Evolutionary conservation across 1,284 basidiomycete genomes (phyloP), one percentile per base, ranked within the genome.

Genomic region (Stygiomarasmius scandens): DNA sequence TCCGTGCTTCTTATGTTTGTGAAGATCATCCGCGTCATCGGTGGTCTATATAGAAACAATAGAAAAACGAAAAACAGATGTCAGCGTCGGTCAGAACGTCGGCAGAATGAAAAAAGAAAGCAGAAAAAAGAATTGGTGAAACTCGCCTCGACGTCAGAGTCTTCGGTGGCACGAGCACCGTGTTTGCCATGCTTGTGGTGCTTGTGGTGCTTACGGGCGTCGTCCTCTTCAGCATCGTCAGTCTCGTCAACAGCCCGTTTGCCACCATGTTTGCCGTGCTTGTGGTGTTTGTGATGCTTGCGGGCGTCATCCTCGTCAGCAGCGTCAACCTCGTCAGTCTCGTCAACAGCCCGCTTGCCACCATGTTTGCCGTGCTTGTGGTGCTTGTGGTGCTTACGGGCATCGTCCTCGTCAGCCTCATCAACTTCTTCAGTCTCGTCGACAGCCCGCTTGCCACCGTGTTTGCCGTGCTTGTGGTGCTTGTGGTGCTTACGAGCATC

Each of bases 141-240:
- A 41, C 38, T 9, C 5, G 5, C 38, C 6, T 12, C 11, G 8
- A 16, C 14, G n/a, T n/a, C n/a, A n/a, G n/a, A n/a, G n/a, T 19
- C n/a, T 12, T 41, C 38, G 38, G 5, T 5, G 38, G 4, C 38
- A n/a, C n/a, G 38, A 8, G 6, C 16, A n/a, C n/a, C n/a, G 38
- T 41, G 14, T 8, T 41, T 29, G 32, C 32, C 24, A 43, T 52
- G 27, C n/a, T 44, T 4, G 25, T 22, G n/a, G 38, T 44, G 22
- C 11, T 55, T 19, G 19, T 58, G 3, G 41, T 56, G 44, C 52
- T 54, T 58, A 32, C 29, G 29, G 29, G 5, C 6, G 29, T 32
- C 29, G 29, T 57, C 56, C 27, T 43, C 38, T 34, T 8, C 14
- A 14, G 32, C 32, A 8, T 34, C 32, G 5, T 41, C 38, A n/a